A percentile compares a stretch with the other conserved stretches of the same genome.
Conservation (phyloP, 2,329 filamentous ascomycete genomes). For the Pseudocercospora pini-densiflorae region DNA sequence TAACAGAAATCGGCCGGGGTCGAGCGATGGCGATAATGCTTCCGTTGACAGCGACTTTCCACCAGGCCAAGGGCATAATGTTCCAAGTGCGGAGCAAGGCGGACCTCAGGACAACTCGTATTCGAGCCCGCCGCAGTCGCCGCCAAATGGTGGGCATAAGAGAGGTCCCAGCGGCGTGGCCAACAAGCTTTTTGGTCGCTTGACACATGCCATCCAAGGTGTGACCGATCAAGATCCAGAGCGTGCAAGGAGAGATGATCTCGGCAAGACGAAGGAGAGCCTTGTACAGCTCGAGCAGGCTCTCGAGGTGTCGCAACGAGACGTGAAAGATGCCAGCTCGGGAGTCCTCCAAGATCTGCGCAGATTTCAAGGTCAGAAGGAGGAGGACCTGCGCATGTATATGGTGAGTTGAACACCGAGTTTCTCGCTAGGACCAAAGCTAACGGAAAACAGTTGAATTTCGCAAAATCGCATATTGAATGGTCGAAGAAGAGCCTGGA, state of each 20-base stretch:
- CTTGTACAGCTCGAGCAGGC: conserved; percentile 88
- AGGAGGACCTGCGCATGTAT: conserved; percentile 88
- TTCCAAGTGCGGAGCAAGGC: conserved; percentile 71
- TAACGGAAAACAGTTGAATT: conserved; percentile 69
- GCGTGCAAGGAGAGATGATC: conserved; percentile 85
- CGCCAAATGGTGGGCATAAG: conserved; percentile 59
- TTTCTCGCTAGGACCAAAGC: background rate
- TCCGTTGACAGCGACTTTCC: conserved; percentile 97
- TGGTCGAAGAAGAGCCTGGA: conserved; percentile 92
- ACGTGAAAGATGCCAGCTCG: conserved; percentile 89
- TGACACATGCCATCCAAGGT: conserved; percentile 94
- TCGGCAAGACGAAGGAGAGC: conserved; percentile 92
- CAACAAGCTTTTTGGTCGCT: conserved; percentile 88
- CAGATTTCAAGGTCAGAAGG: conserved; percentile 93
- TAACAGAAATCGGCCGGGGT: conserved; percentile 35
- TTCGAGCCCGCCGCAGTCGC: conserved; percentile 32
- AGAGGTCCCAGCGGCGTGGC: conserved; percentile 88
- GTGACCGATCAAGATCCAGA: conserved; percentile 97
- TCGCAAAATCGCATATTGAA: conserved; percentile 89
- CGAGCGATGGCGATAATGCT: conserved; percentile 71
- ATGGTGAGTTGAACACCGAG: conserved; percentile 71
- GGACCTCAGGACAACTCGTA: conserved; percentile 54
- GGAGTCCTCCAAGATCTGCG: conserved; percentile 89
- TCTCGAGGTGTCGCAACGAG: conserved; percentile 81
- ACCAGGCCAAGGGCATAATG: conserved; percentile 65